Base-by-base conservation (phyloP, 495 filamentous ascomycete genomes). In the Xylaria grammica region DNA sequence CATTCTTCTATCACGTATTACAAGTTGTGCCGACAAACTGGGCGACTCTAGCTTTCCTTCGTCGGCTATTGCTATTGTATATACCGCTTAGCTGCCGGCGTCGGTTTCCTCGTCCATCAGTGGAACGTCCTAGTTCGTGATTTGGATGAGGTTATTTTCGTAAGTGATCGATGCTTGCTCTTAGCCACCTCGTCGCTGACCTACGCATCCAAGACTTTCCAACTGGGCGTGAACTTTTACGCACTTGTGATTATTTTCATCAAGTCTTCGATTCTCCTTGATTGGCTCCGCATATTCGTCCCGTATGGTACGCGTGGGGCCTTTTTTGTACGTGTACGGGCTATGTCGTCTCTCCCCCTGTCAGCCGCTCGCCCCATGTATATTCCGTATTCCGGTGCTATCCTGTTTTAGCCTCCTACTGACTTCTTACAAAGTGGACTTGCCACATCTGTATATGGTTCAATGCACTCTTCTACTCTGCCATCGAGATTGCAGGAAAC, bases 401-500 rank as follows among this genome's bases (percentile, higher is more conserved):
- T n/a, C n/a, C n/a, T n/a, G n/a, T n/a, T n/a, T n/a, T n/a, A n/a
- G n/a, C n/a, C n/a, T n/a, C n/a, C n/a, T n/a, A n/a, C n/a, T n/a
- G n/a, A n/a, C n/a, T n/a, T n/a, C n/a, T 30, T 40, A 6, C 19
- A 0, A 22, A 65, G 63, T 68, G 44, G 8, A 63, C 68, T 6
- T 71, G 72, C 22, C 77, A 74, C 54, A 57, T 67, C 19, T 62
- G 76, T 1, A 74, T 82, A 45, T 71, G 65, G 8, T 34, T 82
- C 2, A 78, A 80, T 44, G 53, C 76, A 7, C 11, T 75, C 0
- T 80, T 81, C 57, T 65, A 79, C 29, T 54, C 79, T 19, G 67
- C 75, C 3, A 79, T 76, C 48, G 61, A 81, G 3, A 54, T 85
- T 29, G 74, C 78, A 2, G 73, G 72, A 0, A 74, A 79, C 10